These are phyloP conservation scores for Diaporthe longicolla DNA, from an alignment of 2,329 filamentous ascomycete species.

Conservation along the genomic window DNA sequence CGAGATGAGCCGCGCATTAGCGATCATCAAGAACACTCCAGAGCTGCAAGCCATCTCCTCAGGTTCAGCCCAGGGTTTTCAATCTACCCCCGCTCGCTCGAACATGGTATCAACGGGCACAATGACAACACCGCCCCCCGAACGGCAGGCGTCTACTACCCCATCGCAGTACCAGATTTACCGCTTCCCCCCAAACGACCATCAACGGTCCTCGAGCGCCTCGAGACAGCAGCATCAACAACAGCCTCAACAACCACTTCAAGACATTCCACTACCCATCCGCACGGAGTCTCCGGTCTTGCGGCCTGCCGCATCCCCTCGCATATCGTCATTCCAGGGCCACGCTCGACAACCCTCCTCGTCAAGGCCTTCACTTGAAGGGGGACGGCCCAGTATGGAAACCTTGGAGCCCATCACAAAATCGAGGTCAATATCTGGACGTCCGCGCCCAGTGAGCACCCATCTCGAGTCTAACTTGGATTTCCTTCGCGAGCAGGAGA, in stretches of 20 bases:
- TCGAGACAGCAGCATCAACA: slow-evolving; percentile 52
- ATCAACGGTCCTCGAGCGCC: slow-evolving; percentile 57
- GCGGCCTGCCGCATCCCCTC: slow-evolving; percentile 48
- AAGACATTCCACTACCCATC: slow-evolving; percentile 36
- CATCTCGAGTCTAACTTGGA: slow-evolving; percentile 88
- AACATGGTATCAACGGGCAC: slow-evolving; percentile 76
- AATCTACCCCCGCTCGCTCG: slow-evolving; percentile 51
- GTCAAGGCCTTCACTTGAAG: slow-evolving; percentile 79
- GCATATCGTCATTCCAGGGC: slow-evolving; percentile 53
- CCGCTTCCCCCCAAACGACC: slow-evolving; percentile 58
- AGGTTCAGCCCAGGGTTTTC: slow-evolving; percentile 54
- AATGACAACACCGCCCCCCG: slow-evolving; percentile 76
- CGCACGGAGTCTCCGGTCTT: slow-evolving; percentile 40
- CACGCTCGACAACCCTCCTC: slow-evolving; percentile 60
- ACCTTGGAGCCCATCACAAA: slow-evolving; percentile 72
- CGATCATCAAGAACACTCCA: slow-evolving; percentile 74
- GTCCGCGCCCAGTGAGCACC: slow-evolving; percentile 83
- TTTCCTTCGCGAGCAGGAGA: slow-evolving; percentile 83
- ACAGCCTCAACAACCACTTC: slow-evolving; percentile 37
- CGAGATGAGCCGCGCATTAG: slow-evolving; percentile 72
- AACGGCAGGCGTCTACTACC: slow-evolving; percentile 56
- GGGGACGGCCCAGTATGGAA: slow-evolving; percentile 75
- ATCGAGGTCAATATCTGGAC: slow-evolving; percentile 55
- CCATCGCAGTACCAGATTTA: slow-evolving; percentile 60
- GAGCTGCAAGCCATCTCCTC: slow-evolving; percentile 72